phyloP scores from a whole-genome alignment of 352 stramenopile genomes.

The Globisporangium cylindrosporum region DNA sequence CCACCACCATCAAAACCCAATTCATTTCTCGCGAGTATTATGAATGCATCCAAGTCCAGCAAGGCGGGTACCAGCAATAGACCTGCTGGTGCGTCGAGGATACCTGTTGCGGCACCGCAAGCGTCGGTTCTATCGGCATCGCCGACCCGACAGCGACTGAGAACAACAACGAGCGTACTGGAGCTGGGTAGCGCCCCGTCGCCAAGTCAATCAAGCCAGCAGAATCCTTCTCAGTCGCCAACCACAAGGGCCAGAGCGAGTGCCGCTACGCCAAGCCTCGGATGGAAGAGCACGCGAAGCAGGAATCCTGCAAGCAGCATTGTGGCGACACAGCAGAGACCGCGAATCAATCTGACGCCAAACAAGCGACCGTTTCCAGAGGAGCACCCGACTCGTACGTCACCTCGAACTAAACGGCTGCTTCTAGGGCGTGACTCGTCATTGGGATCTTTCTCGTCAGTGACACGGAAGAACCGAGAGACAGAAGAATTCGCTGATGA shows the following conservation, averaged over 20 bases:
- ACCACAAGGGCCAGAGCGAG: neutral
- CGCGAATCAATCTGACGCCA: slow-evolving; percentile 9
- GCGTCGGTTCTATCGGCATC: neutral
- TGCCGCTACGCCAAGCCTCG: neutral
- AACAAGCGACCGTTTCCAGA: neutral
- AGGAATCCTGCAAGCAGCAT: neutral
- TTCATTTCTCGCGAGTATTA: slow-evolving; percentile 3
- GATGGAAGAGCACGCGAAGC: slow-evolving; percentile 4
- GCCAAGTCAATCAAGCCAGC: neutral
- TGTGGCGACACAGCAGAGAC: neutral
- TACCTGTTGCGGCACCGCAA: neutral
- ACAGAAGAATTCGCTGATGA: neutral
- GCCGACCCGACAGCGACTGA: slow-evolving; percentile 2
- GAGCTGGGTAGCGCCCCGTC: slow-evolving; percentile 14
- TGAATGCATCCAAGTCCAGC: neutral
- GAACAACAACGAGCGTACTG: slow-evolving; percentile 5
- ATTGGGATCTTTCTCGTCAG: neutral
- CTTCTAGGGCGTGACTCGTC: neutral
- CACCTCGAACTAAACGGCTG: slow-evolving; percentile 1
- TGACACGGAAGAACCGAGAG: neutral
- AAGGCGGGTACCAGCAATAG: neutral
- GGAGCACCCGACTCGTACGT: slow-evolving; percentile 10
- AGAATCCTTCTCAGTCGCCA: neutral
- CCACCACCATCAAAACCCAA: neutral
- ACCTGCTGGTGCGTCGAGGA: neutral